Percentiles rank a stretch among this genome's conserved stretches.
These are phyloP conservation scores for Cercospora sojina DNA, from an alignment of 2,329 filamentous ascomycete species.

Conservation along the genomic window DNA sequence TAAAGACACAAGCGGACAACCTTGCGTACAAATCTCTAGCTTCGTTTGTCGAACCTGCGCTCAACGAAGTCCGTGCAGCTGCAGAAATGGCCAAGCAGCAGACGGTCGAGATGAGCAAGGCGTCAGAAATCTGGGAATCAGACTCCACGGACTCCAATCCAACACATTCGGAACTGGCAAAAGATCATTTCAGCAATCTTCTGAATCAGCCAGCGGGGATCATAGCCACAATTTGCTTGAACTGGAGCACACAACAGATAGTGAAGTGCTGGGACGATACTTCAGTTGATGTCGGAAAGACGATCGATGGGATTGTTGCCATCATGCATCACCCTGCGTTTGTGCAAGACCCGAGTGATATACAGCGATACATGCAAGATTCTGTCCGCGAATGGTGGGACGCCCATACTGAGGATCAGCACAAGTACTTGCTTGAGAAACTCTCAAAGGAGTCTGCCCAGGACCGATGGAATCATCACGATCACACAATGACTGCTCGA, in stretches of 20 bases:
- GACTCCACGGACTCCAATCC: slow-evolving; percentile 78
- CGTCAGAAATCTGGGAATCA: slow-evolving; percentile 34
- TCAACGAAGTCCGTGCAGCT: slow-evolving; percentile 75
- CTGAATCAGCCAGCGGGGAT: slow-evolving; percentile 79
- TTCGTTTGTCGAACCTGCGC: slow-evolving; percentile 73
- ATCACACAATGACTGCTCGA: slow-evolving; percentile 4
- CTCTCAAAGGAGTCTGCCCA: background rate
- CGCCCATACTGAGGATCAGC: background rate
- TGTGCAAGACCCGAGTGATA: background rate
- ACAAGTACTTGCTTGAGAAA: background rate
- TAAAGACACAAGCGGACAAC: slow-evolving; percentile 5
- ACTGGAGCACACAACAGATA: slow-evolving; percentile 1
- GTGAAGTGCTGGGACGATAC: slow-evolving; percentile 4
- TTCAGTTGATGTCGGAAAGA: background rate
- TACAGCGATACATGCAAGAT: background rate
- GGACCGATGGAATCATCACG: background rate
- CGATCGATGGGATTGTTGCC: background rate
- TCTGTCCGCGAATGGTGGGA: slow-evolving; percentile 1
- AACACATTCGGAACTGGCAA: slow-evolving; percentile 78
- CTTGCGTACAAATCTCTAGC: slow-evolving; percentile 6
- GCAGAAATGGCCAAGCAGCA: slow-evolving; percentile 68
- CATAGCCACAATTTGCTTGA: background rate
- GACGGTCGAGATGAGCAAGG: background rate
- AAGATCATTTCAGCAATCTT: slow-evolving; percentile 82
- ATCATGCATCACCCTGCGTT: background rate